These are phyloP conservation scores for Cerioporus squamosus DNA, from an alignment of 1,284 basidiomycete species.

Conservation along the genomic window DNA sequence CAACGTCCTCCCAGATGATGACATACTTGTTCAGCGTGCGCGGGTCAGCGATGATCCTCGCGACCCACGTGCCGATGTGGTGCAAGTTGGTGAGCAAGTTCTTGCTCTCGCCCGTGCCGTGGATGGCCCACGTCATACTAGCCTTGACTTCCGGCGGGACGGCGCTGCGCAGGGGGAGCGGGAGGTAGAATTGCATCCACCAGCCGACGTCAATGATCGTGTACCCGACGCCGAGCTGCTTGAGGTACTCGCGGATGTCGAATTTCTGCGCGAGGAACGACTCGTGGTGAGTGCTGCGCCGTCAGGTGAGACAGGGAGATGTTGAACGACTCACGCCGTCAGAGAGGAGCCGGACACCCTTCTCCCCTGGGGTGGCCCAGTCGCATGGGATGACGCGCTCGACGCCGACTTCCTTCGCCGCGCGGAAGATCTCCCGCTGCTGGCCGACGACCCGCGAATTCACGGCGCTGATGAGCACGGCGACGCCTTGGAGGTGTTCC, in stretches of 20 bases:
- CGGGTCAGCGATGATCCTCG: neutral
- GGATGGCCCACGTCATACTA: neutral
- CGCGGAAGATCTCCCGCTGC: constrained; percentile 18
- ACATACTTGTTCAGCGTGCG: constrained; percentile 24
- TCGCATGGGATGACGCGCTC: constrained; percentile 21
- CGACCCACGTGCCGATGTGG: constrained; percentile 19
- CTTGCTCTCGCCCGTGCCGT: constrained; percentile 14
- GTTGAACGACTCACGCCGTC: neutral
- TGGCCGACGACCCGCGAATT: neutral
- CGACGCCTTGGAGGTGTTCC: constrained; percentile 13
- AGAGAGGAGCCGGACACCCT: constrained; percentile 5
- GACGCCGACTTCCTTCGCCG: constrained; percentile 24
- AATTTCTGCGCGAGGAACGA: constrained; percentile 16
- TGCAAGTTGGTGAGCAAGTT: constrained; percentile 13
- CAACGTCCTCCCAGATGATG: constrained; percentile 24
- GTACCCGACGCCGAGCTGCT: constrained; percentile 14
- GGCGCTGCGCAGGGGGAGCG: constrained; percentile 8
- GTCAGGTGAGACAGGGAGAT: too few species aligned
- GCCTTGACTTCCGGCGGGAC: neutral
- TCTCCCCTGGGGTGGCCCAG: constrained; percentile 17
- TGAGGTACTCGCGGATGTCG: constrained; percentile 14
- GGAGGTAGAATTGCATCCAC: constrained; percentile 8
- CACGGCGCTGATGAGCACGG: constrained; percentile 22
- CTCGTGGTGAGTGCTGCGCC: too few species aligned
- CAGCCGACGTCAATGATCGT: constrained; percentile 27